Evolutionary conservation across 768 basidiomycete genomes (phyloP).

Genomic region (Lentinus tigrinus): DNA sequence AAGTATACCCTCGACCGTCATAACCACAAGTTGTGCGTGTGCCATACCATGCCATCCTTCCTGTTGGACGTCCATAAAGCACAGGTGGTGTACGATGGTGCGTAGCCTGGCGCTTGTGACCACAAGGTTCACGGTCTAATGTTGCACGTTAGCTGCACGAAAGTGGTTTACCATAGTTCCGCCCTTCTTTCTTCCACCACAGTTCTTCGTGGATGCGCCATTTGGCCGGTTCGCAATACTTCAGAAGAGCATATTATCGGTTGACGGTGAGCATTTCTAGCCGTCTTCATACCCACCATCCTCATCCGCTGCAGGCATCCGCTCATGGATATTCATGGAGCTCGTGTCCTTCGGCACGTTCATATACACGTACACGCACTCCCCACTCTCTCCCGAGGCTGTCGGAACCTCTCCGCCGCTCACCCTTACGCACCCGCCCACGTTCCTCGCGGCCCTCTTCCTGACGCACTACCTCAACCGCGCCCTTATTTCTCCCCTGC

Average conservation of each 20-base stretch:
- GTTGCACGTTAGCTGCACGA: conserved; percentile 28
- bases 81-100: conserved; percentile 11
- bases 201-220: conserved; percentile 66
- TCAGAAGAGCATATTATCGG: conserved; percentile 43
- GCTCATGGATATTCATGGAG: conserved; percentile 81
- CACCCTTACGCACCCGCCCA: conserved; percentile 39
- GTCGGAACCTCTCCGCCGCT: conserved; percentile 28
- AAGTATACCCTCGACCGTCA: too few relatives aligned
- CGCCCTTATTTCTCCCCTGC: conserved; percentile 73
- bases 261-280: conserved; percentile 53
- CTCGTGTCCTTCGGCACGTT: conserved; percentile 59
- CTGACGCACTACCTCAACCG: conserved; percentile 83
- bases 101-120: not conserved
- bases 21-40: too few relatives aligned
- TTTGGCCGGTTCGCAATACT: conserved; percentile 73
- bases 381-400: conserved; percentile 42
- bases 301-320: conserved; percentile 33
- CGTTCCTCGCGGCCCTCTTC: conserved; percentile 56
- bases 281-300: conserved; percentile 17
- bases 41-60: too few relatives aligned
- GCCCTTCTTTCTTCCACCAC: conserved; percentile 33
- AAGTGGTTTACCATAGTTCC: conserved; percentile 49
- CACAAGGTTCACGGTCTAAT: not conserved
- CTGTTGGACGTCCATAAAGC: not conserved
- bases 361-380: conserved; percentile 44